Evolutionary conservation across 768 basidiomycete species (phyloP).

Genomic region (Mycena vitilis): DNA sequence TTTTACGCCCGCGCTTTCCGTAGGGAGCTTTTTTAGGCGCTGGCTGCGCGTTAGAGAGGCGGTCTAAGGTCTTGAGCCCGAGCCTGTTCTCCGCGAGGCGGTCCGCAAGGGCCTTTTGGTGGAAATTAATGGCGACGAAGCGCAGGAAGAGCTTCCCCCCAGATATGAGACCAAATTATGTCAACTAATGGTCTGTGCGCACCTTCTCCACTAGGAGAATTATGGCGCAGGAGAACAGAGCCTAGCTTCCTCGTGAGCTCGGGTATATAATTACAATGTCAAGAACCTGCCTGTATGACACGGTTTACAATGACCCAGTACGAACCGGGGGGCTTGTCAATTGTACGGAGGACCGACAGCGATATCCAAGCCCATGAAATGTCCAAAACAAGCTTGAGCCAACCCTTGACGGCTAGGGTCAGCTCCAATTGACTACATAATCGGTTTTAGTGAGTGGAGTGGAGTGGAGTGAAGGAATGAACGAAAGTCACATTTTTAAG

Average conservation of each 20-base stretch:
- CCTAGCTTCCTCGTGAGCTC: constrained; percentile 42
- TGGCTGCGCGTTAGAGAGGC: constrained; percentile 74
- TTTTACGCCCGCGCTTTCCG: constrained; percentile 60
- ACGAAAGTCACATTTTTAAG: constrained; percentile 55
- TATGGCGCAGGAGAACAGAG: constrained; percentile 57
- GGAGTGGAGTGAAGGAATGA: too few relatives aligned
- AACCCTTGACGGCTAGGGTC: constrained; percentile 72
- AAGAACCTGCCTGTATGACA: constrained; percentile 68
- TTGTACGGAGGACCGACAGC: constrained; percentile 68
- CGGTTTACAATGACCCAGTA: constrained; percentile 80
- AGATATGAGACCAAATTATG: background rate
- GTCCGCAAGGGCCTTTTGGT: constrained; percentile 80
- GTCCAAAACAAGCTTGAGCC: constrained; percentile 78
- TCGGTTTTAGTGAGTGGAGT: too few relatives aligned
- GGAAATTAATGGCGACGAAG: constrained; percentile 85
- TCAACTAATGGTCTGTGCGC: background rate
- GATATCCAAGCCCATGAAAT: constrained; percentile 81
- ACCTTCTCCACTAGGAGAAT: constrained; percentile 57
- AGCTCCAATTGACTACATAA: constrained; percentile 67
- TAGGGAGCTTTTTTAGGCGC: constrained; percentile 54
- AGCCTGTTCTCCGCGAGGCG: constrained; percentile 77
- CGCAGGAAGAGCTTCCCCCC: constrained; percentile 63
- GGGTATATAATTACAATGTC: constrained; percentile 4
- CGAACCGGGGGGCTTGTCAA: constrained; percentile 67
- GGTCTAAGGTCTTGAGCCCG: constrained; percentile 77